Evolutionary conservation across 805 yeast species (phyloP), one percentile per base, ranked within the genome.

Genomic region (Priceomyces castillae): DNA sequence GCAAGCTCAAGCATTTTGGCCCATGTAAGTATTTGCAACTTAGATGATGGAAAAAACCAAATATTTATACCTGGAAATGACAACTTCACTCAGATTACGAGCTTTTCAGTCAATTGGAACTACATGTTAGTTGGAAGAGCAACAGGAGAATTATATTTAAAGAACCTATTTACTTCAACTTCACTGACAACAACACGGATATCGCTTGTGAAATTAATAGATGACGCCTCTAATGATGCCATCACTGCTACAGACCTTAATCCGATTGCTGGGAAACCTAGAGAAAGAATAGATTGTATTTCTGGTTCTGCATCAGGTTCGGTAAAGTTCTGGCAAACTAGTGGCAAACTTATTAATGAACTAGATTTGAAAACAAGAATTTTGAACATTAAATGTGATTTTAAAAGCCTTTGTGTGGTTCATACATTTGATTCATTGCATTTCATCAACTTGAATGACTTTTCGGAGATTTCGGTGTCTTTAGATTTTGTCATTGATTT

Each of bases 31-130:
- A 52, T 59, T 16, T 64, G 69, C 28, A 54, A 61, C 17, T 53
- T 69, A 41, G 52, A 54, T 15, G 65, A 57, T 54, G 75, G 75
- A 2, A 60, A 51, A 38, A 64, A 58, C 47, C 74, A 67, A 47
- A 58, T 67, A 19, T 68, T 57, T 36, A 62, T 69, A 7, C 74
- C 73, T 1, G 73, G 69, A 1, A 55, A 52, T 44, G 43, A 41
- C 26, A 30, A 48, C 18, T 48, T 49, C 22, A 46, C 56, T 3
- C 46, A 47, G 4, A 49, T 54, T n/a, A 34, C 43, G 15, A 53
- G 58, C 22, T 56, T 45, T 43, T 54, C 53, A 16, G 45, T 66
- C 7, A 64, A 58, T 47, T 67, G 71, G 71, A 60, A 54, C 42
- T 61, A 65, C 44, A 47, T 67, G 23, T 52, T 63, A 2, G 53